Base-by-base conservation (phyloP, 169 alveolate genomes). In the Plasmodium relictum region DNA sequence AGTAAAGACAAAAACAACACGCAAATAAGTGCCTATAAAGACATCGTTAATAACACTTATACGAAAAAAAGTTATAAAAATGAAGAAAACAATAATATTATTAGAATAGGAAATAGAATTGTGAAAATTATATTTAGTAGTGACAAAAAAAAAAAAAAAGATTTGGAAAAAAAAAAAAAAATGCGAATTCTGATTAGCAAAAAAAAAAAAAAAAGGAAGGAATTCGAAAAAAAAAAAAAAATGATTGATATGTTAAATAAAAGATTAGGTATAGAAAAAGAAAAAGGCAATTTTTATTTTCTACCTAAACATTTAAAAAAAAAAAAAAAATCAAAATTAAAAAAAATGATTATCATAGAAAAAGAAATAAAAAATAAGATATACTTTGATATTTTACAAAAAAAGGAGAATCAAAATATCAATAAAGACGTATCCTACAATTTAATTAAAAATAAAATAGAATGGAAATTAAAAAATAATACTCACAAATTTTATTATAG, bases 161-260 rank as follows among this genome's bases (percentile, higher is more conserved):
- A 80, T 20, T 12, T 39, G 0, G 48, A 41, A 45, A 80, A 80
- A 68, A 80, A 61, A 42, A 68, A 56, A 24, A 56, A 68, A 56
- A 31, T 54, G 39, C 45, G 52, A 12, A 80, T 80, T 26, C 7
- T 80, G 37, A 66, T 66, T 14, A 59, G 44, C n/a, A 37, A 68
- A 68, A 80, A 80, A 80, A 80, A 70, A 63, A 80, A 80, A 18
- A 80, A 80, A 80, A 68, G 18, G 39, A 80, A 80, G 22, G 85
- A 65, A 80, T 68, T 80, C 10, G 83, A 80, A 37, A 58, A 69
- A 37, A 68, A 56, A 45, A 80, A 80, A 80, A 68, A 80, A 68
- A 50, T 80, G 50, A 48, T 80, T 44, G 42, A 71, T 16, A 62
- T 66, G n/a, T 56, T 80, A 45, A 50, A 56, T 18, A 42, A 68